These are phyloP conservation scores for Linum lewisii DNA, from an alignment of 345 rosid species.

Conservation along the genomic window DNA sequence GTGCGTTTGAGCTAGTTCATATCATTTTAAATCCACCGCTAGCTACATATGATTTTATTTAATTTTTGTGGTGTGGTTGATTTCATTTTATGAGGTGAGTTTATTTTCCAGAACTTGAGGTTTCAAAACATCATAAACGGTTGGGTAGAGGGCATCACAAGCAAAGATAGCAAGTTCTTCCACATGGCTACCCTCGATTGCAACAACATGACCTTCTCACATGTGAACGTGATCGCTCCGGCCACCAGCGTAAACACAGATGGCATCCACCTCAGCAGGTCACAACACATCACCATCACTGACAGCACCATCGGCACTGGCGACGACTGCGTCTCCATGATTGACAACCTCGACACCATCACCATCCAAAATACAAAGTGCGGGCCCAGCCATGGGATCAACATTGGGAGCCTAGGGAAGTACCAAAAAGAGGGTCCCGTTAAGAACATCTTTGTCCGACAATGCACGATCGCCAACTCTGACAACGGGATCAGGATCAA, in stretches of 20 bases:
- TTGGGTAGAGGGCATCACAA: not conserved
- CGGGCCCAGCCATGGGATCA: conserved; percentile 12
- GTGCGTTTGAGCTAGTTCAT: too few relatives aligned
- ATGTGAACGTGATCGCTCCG: not conserved
- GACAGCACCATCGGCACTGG: conserved; percentile 4
- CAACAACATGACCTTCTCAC: conserved; percentile 3
- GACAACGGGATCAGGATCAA: too few relatives aligned
- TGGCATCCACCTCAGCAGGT: conserved; percentile 6
- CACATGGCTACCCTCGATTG: not conserved
- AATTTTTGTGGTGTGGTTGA: too few relatives aligned
- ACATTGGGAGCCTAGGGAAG: too few relatives aligned
- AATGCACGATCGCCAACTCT: too few relatives aligned
- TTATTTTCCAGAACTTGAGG: conserved; percentile 5
- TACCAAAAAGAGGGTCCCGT: too few relatives aligned
- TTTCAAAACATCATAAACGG: not conserved
- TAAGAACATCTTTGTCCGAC: too few relatives aligned
- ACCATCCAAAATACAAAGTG: not conserved
- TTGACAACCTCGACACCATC: not conserved
- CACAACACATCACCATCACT: not conserved
- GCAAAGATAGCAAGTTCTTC: conserved; percentile 7
- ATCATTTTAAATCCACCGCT: too few relatives aligned
- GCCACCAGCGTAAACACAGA: conserved; percentile 2
- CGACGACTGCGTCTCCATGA: conserved; percentile 8
- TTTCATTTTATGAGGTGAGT: not conserved
- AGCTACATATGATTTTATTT: too few relatives aligned